Evolutionary conservation across 495 filamentous ascomycete species (phyloP).

Genomic region (Evernia prunastri): DNA sequence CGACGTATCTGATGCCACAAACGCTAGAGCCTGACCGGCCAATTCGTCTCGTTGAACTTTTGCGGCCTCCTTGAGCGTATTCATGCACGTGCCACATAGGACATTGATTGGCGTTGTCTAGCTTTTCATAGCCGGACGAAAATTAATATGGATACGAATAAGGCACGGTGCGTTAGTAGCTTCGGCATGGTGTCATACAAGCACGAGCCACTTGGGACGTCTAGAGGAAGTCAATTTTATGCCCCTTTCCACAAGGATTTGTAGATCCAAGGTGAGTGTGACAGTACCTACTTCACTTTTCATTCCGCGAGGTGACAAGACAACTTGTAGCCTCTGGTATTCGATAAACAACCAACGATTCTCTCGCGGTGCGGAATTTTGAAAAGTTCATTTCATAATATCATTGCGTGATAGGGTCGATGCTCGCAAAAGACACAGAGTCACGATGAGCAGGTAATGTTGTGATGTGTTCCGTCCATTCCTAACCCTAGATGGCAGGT

Average conservation of each 20-base stretch:
- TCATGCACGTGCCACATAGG: neutral
- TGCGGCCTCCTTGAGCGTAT: neutral
- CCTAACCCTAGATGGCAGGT: neutral
- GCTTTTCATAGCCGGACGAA: neutral
- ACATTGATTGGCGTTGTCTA: neutral
- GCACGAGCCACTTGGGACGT: neutral
- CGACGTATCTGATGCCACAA: neutral
- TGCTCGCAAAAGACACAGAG: neutral
- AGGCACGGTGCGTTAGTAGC: slow-evolving; percentile 1
- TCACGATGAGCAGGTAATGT: neutral
- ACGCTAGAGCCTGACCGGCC: neutral
- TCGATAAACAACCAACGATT: too few relatives aligned
- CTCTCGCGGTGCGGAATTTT: too few relatives aligned
- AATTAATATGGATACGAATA: neutral
- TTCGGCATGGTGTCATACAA: neutral
- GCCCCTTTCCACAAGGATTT: neutral
- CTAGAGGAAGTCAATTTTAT: neutral
- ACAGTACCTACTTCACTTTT: neutral
- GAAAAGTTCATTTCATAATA: too few relatives aligned
- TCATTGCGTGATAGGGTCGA: too few relatives aligned
- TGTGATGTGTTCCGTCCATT: neutral
- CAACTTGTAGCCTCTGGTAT: too few relatives aligned
- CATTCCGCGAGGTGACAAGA: neutral
- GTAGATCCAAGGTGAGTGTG: neutral
- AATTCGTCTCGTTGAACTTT: neutral